These are phyloP conservation scores for Mediolabrus comicus DNA, from an alignment of 108 stramenopile genomes.

Conservation along the genomic window DNA sequence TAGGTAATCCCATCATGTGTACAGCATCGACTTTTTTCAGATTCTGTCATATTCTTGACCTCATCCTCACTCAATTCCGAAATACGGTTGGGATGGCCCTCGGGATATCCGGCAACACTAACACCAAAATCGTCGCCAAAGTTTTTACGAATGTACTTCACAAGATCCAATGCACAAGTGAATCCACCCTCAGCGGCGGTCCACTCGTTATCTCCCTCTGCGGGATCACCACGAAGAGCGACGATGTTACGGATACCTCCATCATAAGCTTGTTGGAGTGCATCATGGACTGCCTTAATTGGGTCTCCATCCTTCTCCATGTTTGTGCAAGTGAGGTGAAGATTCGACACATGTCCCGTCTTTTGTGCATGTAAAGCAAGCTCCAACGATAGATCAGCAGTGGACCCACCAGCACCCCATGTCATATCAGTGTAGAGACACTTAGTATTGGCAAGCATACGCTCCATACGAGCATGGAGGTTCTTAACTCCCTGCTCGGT, in stretches of 20 bases:
- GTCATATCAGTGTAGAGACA: slow-evolving; percentile 98
- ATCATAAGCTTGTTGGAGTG: slow-evolving; percentile 74
- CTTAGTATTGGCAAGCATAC: slow-evolving; percentile 79
- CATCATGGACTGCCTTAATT: slow-evolving; percentile 80
- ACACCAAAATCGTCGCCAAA: slow-evolving; percentile 94
- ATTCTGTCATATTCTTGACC: slow-evolving; percentile 67
- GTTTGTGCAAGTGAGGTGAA: slow-evolving; percentile 99
- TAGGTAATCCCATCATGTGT: slow-evolving; percentile 79
- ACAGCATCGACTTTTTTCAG: slow-evolving; percentile 81
- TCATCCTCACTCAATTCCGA: slow-evolving; percentile 70
- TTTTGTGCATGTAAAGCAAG: slow-evolving; percentile 81
- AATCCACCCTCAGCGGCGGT: slow-evolving; percentile 95
- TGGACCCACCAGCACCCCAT: slow-evolving; percentile 99
- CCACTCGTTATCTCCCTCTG: slow-evolving; percentile 96
- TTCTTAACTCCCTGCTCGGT: slow-evolving; percentile 96
- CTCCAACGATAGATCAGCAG: slow-evolving; percentile 94
- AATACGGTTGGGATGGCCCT: slow-evolving; percentile 97
- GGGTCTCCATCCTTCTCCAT: slow-evolving; percentile 89
- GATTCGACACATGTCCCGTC: slow-evolving; percentile 93
- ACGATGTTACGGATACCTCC: slow-evolving; percentile 98
- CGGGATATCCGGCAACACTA: slow-evolving; percentile 98
- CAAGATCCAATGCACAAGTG: slow-evolving; percentile 96
- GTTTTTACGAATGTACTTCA: slow-evolving; percentile 90
- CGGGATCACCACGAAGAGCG: slow-evolving; percentile 99
- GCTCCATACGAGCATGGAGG: slow-evolving; percentile 92